Evolutionary conservation across 140 eudicot genomes (phyloP), one percentile per base, ranked within the genome.

Genomic region (Erigeron philadelphicus): DNA sequence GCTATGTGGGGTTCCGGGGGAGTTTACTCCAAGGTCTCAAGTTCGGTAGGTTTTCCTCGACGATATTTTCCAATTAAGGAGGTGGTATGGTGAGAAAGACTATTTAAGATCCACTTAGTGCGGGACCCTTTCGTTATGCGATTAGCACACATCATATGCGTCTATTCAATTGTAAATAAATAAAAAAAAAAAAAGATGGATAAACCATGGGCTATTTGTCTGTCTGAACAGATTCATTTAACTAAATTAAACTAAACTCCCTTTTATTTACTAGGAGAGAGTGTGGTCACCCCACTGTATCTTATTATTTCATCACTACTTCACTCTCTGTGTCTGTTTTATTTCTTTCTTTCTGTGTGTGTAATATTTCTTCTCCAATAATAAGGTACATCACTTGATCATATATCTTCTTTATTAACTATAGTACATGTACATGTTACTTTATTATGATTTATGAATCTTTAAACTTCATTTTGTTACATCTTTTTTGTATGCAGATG

Each of bases 131-230:
- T n/a, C n/a, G n/a, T n/a, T n/a, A n/a, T n/a, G n/a, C n/a, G n/a
- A n/a, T n/a, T n/a, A n/a, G n/a, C n/a, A n/a, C n/a, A n/a, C n/a
- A n/a, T n/a, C n/a, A n/a, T n/a, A n/a, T n/a, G n/a, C n/a, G n/a
- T n/a, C n/a, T n/a, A n/a, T n/a, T n/a, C n/a, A n/a, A n/a, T n/a
- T n/a, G n/a, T n/a, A n/a, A n/a, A n/a, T n/a, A n/a, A n/a, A n/a
- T n/a, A n/a, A n/a, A n/a, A n/a, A n/a, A n/a, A n/a, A n/a, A n/a
- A n/a, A n/a, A n/a, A 21, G 21, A 64, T 55, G 76, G 79, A 73
- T 79, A 72, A 78, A 72, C 78, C 44, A 58, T 49, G 73, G 49
- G 66, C 66, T 58, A 73, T 67, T 54, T 48, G 54, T 13, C 16
- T 50, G 8, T 31, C 38, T 31, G 38, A 58, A 54, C 19, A 21